A percentile compares a stretch with the other conserved stretches of the same genome.
phyloP scores from a whole-genome alignment of 768 basidiomycete genomes.

The Boletus insuetus region DNA sequence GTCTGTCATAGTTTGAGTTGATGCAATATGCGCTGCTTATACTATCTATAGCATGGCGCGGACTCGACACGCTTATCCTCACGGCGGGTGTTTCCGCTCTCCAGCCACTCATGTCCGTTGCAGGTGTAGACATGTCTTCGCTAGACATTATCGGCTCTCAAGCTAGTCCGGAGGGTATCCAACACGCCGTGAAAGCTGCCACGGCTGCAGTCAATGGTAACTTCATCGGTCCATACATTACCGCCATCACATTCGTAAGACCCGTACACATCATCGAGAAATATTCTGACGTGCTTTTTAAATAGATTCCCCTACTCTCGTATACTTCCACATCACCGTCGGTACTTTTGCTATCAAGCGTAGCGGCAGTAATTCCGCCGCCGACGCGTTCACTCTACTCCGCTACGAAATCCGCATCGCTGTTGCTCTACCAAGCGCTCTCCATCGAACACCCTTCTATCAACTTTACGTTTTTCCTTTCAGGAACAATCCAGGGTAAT shows the following conservation, averaged over 20 bases:
- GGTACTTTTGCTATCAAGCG: constrained; percentile 74
- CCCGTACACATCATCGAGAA: not conserved
- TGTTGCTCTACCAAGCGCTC: constrained; percentile 74
- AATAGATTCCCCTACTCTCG: constrained; percentile 73
- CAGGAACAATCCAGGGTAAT: constrained; percentile 69
- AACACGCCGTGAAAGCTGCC: constrained; percentile 55
- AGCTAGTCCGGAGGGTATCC: constrained; percentile 54
- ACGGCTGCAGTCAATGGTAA: constrained; percentile 59
- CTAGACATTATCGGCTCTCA: constrained; percentile 34
- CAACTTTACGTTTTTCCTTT: constrained; percentile 58
- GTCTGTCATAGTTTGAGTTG: constrained; percentile 34
- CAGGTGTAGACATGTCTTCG: constrained; percentile 45
- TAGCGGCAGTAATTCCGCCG: constrained; percentile 77
- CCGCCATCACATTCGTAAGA: constrained; percentile 71
- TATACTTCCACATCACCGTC: constrained; percentile 64
- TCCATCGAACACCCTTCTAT: constrained; percentile 77
- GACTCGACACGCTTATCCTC: constrained; percentile 80
- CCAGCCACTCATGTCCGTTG: constrained; percentile 68
- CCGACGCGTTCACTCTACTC: constrained; percentile 85
- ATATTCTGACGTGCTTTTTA: not conserved
- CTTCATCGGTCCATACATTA: constrained; percentile 65
- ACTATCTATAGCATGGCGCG: constrained; percentile 61
- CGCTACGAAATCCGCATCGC: constrained; percentile 78
- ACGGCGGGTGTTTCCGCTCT: constrained; percentile 84
- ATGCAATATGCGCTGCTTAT: not conserved